Base-by-base conservation (phyloP, 2,329 filamentous ascomycete genomes). In the Xylariaceae sp. region DNA sequence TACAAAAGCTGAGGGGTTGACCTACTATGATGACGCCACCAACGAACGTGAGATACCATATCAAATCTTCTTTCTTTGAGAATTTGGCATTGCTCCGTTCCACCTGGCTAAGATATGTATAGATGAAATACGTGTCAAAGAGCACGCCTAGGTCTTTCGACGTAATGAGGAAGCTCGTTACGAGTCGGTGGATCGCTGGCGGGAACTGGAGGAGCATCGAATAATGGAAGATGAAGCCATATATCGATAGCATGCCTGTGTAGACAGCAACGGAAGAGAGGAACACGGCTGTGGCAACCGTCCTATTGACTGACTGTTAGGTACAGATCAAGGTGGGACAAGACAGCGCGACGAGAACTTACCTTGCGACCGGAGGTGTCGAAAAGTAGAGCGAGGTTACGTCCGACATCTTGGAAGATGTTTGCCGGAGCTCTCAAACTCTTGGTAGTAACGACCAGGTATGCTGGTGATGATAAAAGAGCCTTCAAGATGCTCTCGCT, bases 21-120 rank as follows among this genome's bases (percentile, higher is more conserved):
- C 92, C 87, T 91, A 96, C 92, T 79, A 92, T 71, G 64, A 95
- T 94, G 69, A 88, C 76, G 48, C 77, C 76, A 65, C 83, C 81
- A 67, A 93, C 82, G 71, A 95, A 95, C 57, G 87, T 75, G 66
- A 96, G 77, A 72, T 96, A 96, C 77, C 87, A 87, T 61, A 95
- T 81, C 67, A 95, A 84, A 72, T 95, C 90, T 70, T 91, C 92
- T 56, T 89, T 89, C 65, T 84, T 82, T 37, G 81, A 76, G 73
- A 96, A 94, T 58, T 90, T 86, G 50, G 87, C 76, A 60, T 89
- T 90, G 63, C 83, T 82, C 37, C 76, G 82, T 78, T 96, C 93
- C 46, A 96, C 78, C 64, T 87, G 83, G 70, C 84, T 89, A 66
- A 89, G 78, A 76, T 95, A 96, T 62, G 84, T 87, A 78, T 88